Evolutionary conservation across 1,284 basidiomycete species (phyloP), one percentile per base, ranked within the genome.

Genomic region (Ganoderma resinaceum): DNA sequence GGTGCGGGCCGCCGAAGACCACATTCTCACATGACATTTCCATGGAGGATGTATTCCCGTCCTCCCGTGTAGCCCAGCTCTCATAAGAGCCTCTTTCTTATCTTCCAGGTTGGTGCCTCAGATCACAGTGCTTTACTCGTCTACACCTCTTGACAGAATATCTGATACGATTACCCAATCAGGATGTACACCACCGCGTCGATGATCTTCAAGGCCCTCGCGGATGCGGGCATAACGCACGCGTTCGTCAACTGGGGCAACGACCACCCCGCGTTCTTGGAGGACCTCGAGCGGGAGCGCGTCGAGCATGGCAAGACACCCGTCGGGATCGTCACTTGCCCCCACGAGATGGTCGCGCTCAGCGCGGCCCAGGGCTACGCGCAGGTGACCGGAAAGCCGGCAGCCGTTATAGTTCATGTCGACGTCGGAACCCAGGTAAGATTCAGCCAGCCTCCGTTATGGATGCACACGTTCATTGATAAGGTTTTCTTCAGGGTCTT

Each of bases 181-280:
- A 53, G 49, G n/a, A 87, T 87, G 80, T 82, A 84, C 66, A 91
- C 88, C 0, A 83, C 87, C 9, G 88, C 89, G 11, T 86, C 89
- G 5, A 75, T 89, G 20, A 88, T 91, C 74, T 79, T 91, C 40
- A 81, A 86, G 65, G 81, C 87, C 0, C 81, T 92, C n/a, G 79
- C 80, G 29, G 79, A 87, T 60, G 87, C 86, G 4, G 90, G 90
- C 1, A 86, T 93, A 60, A 91, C 89, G 0, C 89, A 91, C 78
- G 86, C 84, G 16, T 93, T 92, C 73, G 90, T 88, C 29, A 92
- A 93, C 78, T 92, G 91, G 89, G 91, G 90, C 2, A 90, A 89
- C 0, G 91, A 92, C 72, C 91, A 92, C 73, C 90, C 91, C 0
- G 89, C 87, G 0, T 77, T 93, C 23, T 81, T 92, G 29, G 91